A percentile compares a stretch with the other conserved stretches of the same genome.
Evolutionary conservation across 345 rosid genomes (phyloP).

Genomic region (Laguncularia racemosa): DNA sequence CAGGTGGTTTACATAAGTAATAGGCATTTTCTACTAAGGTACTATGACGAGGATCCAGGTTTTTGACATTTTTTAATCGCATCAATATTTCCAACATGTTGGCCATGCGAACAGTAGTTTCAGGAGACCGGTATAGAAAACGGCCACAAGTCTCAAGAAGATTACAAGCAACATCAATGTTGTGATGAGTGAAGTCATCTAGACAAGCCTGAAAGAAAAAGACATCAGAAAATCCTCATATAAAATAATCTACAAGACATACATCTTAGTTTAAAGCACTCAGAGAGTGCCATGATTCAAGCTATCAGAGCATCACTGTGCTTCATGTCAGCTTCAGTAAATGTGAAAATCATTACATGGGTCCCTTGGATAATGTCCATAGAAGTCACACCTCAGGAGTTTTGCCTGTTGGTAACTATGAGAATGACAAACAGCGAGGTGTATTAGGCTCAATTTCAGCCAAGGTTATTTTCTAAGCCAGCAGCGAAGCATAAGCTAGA

Average conservation of each 20-base stretch:
- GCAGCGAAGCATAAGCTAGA: too few relatives aligned
- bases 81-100: slow-evolving; percentile 98
- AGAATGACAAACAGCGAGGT: too few relatives aligned
- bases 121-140: slow-evolving; percentile 94
- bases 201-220: slow-evolving; percentile 65
- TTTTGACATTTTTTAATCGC: slow-evolving; percentile 99
- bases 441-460: too few relatives aligned
- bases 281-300: too few relatives aligned
- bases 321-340: too few relatives aligned
- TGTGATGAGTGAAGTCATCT: slow-evolving; percentile 98
- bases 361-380: too few relatives aligned
- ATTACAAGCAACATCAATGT: slow-evolving; percentile 98
- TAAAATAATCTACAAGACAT: neutral
- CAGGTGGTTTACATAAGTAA: slow-evolving; percentile 98
- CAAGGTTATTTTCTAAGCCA: too few relatives aligned
- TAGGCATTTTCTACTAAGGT: slow-evolving; percentile 99
- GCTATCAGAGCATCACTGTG: too few relatives aligned
- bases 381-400: too few relatives aligned
- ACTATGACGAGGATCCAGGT: slow-evolving; percentile 95
- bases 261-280: too few relatives aligned
- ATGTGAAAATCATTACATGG: too few relatives aligned
- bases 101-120: slow-evolving; percentile 86
- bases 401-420: too few relatives aligned
- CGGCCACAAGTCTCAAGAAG: slow-evolving; percentile 99
- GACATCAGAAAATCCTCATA: neutral